Base-by-base conservation (phyloP, 805 yeast species). In the Teunomyces gatunensis region DNA sequence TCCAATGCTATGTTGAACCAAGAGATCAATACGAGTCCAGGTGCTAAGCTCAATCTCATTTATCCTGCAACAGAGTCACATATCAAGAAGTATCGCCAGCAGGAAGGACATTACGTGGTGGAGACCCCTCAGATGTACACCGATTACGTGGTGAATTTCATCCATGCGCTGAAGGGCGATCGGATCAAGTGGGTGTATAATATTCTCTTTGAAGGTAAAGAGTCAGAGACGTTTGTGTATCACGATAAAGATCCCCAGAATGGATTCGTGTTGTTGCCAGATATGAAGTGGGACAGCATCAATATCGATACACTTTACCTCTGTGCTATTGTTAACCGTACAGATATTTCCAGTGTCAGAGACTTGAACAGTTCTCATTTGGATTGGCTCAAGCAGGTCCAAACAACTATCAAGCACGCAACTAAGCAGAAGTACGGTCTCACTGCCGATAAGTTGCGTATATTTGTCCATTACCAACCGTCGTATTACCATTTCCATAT, bases 401-500 rank as follows among this genome's bases (percentile, higher is more conserved):
- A 70, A 44, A 50, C 58, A 9, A 75, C 74, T 18, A 75, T 89
- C 9, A 65, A 69, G 45, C 53, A 59, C 1, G 75, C 78, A 2
- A 78, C 88, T 4, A 46, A 55, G 21, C 58, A 60, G 30, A 63
- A 53, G 47, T 73, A 49, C 48, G 67, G 81, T 0, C 55, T 89
- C 10, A 63, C 55, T 1, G 56, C 69, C 0, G 85, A 85, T 59
- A 79, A 83, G 55, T 63, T 94, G 54, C 78, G 96, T 48, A 62
- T 90, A 1, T 94, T 87, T 60, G 77, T 94, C 42, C 99, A 94
- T 70, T 87, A 94, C 65, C 98, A 91, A 55, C 99, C 99, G 0
- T 87, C 96, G 0, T 94, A 92, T 64, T 94, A 94, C 61, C 98
- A 94, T 60, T 85, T 94, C 73, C 99, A 94, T 62, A 78, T 94